Evolutionary conservation across 306 rosid genomes (phyloP), one percentile per base, ranked within the genome.

Genomic region (Rosa lucieae): DNA sequence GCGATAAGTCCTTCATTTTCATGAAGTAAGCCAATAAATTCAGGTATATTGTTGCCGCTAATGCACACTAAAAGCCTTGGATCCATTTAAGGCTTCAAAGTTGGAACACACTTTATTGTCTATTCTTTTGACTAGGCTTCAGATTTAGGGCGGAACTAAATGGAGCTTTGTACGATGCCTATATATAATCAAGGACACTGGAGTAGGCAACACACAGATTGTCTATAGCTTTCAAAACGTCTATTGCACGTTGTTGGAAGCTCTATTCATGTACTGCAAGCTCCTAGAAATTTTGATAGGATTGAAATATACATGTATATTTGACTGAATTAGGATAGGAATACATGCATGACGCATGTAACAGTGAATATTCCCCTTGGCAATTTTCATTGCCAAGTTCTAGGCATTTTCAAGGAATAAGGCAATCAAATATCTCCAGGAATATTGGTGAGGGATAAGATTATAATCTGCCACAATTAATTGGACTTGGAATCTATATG

Each of bases 81-180:
- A 81, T 92, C 94, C 97, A 89, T 92, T n/a, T 72, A 65, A 43
- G 4, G 73, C 56, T 65, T 78, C 32, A 18, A 78, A 53, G 63
- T 58, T 56, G 23, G 42, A 58, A 72, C 17, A 47, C 12, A 13
- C 37, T 56, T 59, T 61, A 1, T 10, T 13, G 63, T 17, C 49
- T 49, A 1, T 20, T 66, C 2, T 32, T 77, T 40, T 8, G 42
- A 42, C 20, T 20, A 32, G 67, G 21, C 49, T 61, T 68, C 23
- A 65, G 58, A 9, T 4, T 23, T 8, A 21, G 65, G 68, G 3
- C 21, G 21, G 23, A 1, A 48, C 59, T 46, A 1, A 23, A 44
- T 4, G 10, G 21, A 71, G 61, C 7, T 49, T 49, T 26, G 62
- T 72, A 35, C 15, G 20, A 32, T 49, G 59, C 61, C 29, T 51